Percentiles rank a stretch among this genome's conserved stretches.
Evolutionary conservation across 2,329 filamentous ascomycete genomes (phyloP).

Genomic region (Diaporthe vaccinii): DNA sequence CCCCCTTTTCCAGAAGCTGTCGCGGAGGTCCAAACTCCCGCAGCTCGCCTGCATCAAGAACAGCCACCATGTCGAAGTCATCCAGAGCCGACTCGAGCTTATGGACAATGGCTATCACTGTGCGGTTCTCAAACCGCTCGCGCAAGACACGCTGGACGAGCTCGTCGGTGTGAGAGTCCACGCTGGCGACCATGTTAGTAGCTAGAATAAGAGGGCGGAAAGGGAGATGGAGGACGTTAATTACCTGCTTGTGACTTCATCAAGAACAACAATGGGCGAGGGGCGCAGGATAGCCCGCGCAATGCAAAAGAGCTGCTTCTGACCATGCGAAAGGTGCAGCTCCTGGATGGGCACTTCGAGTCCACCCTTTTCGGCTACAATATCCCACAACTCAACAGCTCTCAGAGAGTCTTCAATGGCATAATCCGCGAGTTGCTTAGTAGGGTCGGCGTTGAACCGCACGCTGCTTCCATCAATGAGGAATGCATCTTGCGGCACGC

Average conservation of each 20-base stretch:
- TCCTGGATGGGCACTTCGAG: conserved; percentile 12
- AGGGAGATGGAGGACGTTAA: not conserved
- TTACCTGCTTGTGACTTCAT: conserved; percentile 20
- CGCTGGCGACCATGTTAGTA: not conserved
- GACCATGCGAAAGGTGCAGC: not conserved
- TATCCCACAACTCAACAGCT: conserved; percentile 57
- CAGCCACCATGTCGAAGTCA: conserved; percentile 6
- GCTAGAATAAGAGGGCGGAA: too few relatives aligned
- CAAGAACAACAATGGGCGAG: not conserved
- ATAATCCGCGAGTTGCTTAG: not conserved
- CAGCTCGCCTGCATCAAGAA: conserved; percentile 14
- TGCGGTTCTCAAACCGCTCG: conserved; percentile 7
- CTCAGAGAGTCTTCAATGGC: conserved; percentile 48
- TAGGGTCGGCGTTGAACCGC: not conserved
- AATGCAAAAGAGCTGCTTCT: conserved; percentile 60
- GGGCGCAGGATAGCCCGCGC: conserved; percentile 53
- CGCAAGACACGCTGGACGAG: conserved; percentile 3
- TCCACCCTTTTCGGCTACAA: conserved; percentile 34
- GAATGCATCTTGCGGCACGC: conserved; percentile 65
- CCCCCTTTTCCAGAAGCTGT: not conserved
- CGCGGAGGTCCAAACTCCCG: conserved; percentile 6
- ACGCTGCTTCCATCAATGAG: conserved; percentile 57
- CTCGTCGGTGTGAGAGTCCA: conserved; percentile 19
- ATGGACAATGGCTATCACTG: conserved; percentile 14
- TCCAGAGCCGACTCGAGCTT: conserved; percentile 4